Conservation (phyloP, 148 eudicot species). For the Heliamphora exappendiculata region DNA sequence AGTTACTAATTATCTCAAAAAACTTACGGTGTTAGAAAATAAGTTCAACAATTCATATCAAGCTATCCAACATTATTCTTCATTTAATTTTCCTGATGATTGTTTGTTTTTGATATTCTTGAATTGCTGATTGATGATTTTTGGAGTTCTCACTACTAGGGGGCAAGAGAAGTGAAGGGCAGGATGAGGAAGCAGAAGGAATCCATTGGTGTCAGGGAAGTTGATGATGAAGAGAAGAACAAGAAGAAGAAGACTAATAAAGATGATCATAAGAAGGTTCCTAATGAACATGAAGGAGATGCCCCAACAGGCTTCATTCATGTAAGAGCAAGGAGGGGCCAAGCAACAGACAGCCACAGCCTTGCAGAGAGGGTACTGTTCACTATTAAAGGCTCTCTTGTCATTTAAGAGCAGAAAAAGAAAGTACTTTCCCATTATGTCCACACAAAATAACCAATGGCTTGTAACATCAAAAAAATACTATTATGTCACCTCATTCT, state of each 20-base stretch:
- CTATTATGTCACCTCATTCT: no score
- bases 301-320: slow-evolving; percentile 67
- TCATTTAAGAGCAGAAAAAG: not conserved
- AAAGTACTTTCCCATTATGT: not conserved
- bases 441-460: not conserved
- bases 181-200: slow-evolving; percentile 52
- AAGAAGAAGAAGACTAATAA: slow-evolving; percentile 4
- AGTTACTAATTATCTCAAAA: no score
- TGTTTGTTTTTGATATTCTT: not conserved
- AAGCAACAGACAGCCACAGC: slow-evolving; percentile 91
- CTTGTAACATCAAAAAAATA: not conserved
- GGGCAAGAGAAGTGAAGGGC: slow-evolving; percentile 27
- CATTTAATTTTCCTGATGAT: not conserved
- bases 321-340: slow-evolving; percentile 91
- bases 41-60: no score
- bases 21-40: no score
- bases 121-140: not conserved
- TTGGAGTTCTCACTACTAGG: slow-evolving; percentile 11
- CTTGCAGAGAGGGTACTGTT: slow-evolving; percentile 79
- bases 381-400: not conserved
- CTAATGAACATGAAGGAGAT: slow-evolving; percentile 31
- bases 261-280: slow-evolving; percentile 13
- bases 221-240: slow-evolving; percentile 23
- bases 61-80: no score
- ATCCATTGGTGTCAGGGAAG: slow-evolving; percentile 15